A percentile compares a stretch with the other conserved stretches of the same genome.
Conservation (phyloP, 768 basidiomycete species). For the Coprinopsis cinerea region DNA sequence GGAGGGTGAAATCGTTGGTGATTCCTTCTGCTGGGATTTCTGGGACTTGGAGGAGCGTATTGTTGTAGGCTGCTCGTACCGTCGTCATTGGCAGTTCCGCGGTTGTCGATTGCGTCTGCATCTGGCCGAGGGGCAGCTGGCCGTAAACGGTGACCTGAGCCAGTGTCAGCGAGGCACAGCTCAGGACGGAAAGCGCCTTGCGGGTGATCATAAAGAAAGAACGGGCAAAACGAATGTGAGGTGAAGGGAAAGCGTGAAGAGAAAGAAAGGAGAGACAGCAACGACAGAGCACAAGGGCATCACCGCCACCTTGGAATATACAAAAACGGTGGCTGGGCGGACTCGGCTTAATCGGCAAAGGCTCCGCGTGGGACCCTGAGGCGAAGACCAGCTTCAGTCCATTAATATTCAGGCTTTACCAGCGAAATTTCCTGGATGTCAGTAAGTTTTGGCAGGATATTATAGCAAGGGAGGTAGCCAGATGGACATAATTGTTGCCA, state of each 20-base stretch:
- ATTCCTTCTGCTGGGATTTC: constrained; percentile 32
- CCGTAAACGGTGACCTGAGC: constrained; percentile 27
- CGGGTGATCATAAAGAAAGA: constrained; percentile 11
- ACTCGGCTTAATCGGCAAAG: too few species aligned
- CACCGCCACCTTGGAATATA: too few species aligned
- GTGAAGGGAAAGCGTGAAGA: too few species aligned
- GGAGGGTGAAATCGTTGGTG: constrained; percentile 37
- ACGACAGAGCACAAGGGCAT: not conserved
- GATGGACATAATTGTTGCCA: too few species aligned
- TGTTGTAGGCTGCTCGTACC: constrained; percentile 46
- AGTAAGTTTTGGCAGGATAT: too few species aligned
- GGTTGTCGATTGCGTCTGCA: constrained; percentile 7
- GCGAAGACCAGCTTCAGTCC: too few species aligned
- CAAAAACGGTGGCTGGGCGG: too few species aligned
- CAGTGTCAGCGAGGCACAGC: not conserved
- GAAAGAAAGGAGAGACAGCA: not conserved
- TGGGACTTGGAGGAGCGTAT: constrained; percentile 43
- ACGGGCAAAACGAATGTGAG: constrained; percentile 1
- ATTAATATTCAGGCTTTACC: too few species aligned
- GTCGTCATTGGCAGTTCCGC: constrained; percentile 17
- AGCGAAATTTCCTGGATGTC: too few species aligned
- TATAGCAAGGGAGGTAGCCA: too few species aligned
- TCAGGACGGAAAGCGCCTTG: not conserved
- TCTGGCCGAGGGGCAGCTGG: constrained; percentile 25
- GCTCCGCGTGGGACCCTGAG: too few species aligned